A percentile compares a stretch with the other conserved stretches of the same genome.
phyloP scores from a whole-genome alignment of 805 yeast genomes.

The Clavispora vitiphila region DNA sequence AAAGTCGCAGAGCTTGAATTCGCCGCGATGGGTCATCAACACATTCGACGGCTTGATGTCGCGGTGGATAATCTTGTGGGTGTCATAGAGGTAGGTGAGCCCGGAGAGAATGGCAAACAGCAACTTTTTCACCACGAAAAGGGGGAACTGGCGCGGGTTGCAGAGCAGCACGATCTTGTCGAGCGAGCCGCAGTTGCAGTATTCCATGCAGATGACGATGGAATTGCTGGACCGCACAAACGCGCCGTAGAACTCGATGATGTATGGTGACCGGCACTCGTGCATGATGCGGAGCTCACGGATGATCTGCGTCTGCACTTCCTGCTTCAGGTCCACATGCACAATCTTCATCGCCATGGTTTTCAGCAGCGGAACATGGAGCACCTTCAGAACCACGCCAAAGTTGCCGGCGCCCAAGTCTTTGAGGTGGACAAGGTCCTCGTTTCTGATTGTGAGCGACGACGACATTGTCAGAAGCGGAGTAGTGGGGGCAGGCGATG shows the following conservation, averaged over 20 bases:
- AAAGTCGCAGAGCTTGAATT: constrained; percentile 89
- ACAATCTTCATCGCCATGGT: constrained; percentile 89
- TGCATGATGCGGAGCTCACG: constrained; percentile 88
- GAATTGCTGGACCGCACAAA: constrained; percentile 59
- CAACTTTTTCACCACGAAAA: constrained; percentile 64
- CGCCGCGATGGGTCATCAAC: constrained; percentile 78
- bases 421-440: constrained; percentile 70
- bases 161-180: constrained; percentile 69
- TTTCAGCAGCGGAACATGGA: constrained; percentile 83
- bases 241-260: constrained; percentile 90
- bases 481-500: constrained; percentile 16
- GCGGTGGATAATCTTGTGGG: constrained; percentile 87
- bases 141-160: constrained; percentile 39
- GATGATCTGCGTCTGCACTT: constrained; percentile 75
- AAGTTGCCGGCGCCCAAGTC: constrained; percentile 90
- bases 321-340: constrained; percentile 75
- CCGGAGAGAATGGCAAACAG: constrained; percentile 78
- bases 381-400: constrained; percentile 84
- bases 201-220: constrained; percentile 91
- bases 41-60: constrained; percentile 97
- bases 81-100: constrained; percentile 70
- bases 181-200: constrained; percentile 89
- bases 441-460: constrained; percentile 29
- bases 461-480: constrained; percentile 32
- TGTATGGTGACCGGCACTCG: constrained; percentile 78